Conservation (phyloP, 257 asterid genomes). For the Coffea eugenioides region DNA sequence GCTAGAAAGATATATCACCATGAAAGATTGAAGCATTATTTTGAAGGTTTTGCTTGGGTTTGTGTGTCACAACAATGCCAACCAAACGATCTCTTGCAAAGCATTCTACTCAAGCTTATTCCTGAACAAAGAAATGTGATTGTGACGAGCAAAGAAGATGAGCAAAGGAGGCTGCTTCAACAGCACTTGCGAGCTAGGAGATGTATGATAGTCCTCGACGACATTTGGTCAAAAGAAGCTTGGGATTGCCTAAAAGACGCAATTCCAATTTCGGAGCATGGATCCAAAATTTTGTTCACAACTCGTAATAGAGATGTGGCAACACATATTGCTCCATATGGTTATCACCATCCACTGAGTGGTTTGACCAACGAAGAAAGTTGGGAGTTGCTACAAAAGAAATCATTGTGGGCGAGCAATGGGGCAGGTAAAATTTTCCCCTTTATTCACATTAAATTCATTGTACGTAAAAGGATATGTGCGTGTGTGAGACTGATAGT, state of each 20-base stretch:
- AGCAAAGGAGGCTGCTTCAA: not conserved
- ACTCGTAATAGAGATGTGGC: not conserved
- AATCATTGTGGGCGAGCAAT: too few relatives aligned
- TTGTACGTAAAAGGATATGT: too few relatives aligned
- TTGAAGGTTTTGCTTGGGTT: slow-evolving; percentile 1
- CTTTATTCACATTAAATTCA: too few relatives aligned
- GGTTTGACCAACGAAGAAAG: too few relatives aligned
- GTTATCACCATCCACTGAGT: not conserved
- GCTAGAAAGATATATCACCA: slow-evolving; percentile 24
- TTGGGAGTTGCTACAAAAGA: too few relatives aligned
- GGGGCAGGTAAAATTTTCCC: too few relatives aligned
- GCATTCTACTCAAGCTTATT: slow-evolving; percentile 10
- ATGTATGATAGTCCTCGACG: slow-evolving; percentile 6
- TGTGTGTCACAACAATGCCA: slow-evolving; percentile 20
- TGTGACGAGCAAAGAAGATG: not conserved
- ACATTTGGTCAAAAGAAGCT: not conserved
- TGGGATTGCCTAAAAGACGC: not conserved
- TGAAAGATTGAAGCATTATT: not conserved
- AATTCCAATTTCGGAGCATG: not conserved
- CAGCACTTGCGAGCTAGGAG: not conserved
- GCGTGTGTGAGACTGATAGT: too few relatives aligned
- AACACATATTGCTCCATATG: not conserved
- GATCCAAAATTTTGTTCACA: slow-evolving; percentile 4
- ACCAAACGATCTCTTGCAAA: not conserved
- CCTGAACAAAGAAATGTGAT: not conserved